These are phyloP conservation scores for Abrus pulchellus DNA, from an alignment of 306 rosid species.

Conservation along the genomic window DNA sequence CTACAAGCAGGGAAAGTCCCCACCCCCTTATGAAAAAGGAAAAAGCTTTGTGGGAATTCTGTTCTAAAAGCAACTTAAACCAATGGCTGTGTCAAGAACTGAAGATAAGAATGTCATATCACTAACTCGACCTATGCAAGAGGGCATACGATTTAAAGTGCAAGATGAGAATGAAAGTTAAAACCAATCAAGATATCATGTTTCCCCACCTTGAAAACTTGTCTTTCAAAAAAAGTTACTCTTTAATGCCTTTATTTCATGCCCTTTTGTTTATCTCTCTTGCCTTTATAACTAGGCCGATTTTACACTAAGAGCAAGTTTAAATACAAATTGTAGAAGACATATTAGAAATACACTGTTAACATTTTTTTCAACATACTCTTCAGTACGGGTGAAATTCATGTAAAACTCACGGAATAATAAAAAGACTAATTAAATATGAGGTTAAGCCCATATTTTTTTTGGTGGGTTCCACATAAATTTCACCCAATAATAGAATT, in stretches of 20 bases:
- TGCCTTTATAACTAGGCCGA: background rate
- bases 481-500: background rate
- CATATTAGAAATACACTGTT: background rate
- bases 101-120: slow-evolving; percentile 7
- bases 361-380: background rate
- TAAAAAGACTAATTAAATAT: background rate
- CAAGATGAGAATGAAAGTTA: slow-evolving; percentile 19
- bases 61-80: background rate
- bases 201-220: background rate
- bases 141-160: background rate
- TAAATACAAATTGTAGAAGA: no score
- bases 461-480: background rate
- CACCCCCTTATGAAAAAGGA: background rate
- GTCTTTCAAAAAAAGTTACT: background rate
- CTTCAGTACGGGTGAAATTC: background rate
- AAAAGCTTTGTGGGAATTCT: background rate
- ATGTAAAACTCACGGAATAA: background rate
- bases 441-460: background rate
- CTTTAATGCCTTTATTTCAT: background rate
- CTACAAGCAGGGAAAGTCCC: slow-evolving; percentile 41
- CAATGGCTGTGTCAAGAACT: slow-evolving; percentile 4
- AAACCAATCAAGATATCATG: background rate
- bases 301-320: background rate
- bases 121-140: slow-evolving; percentile 3
- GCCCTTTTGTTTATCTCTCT: background rate